Base-by-base conservation (phyloP, 164 flowering plant species). In the Platanus orientalis region DNA sequence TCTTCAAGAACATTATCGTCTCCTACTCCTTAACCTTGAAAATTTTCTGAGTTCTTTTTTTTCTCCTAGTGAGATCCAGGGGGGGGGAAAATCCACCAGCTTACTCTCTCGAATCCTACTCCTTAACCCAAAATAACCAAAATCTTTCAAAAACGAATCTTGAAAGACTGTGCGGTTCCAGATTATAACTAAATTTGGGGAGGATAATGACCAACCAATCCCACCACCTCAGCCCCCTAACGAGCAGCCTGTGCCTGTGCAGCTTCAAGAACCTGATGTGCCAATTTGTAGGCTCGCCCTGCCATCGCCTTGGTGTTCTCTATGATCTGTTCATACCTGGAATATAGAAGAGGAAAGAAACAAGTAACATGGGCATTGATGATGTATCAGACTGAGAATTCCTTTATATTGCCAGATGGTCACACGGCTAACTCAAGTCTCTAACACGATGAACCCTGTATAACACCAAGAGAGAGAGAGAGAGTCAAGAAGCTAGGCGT, bases 301-400 rank as follows among this genome's bases (percentile, higher is more conserved):
- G 92, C 83, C 7, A 94, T 65, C 17, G 84, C 76, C 68, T 90
- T 94, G 45, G 95, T 87, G 76, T 86, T 96, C 65, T 89, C 96
- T 51, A 94, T 90, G 59, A 94, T 81, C 63, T 94, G 93, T 71
- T 90, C 97, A 50, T 94, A 84, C 78, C 98, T 94, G 93, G 1
- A 69, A 48, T 54, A 20, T 17, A 51, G 30, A 20, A 34, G 17
- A 26, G n/a, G n/a, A n/a, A n/a, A n/a, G n/a, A n/a, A n/a, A n/a
- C n/a, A n/a, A n/a, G n/a, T n/a, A n/a, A n/a, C n/a, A 2, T 14
- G 24, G 6, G 2, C 4, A n/a, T n/a, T n/a, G n/a, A n/a, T n/a
- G n/a, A n/a, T n/a, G n/a, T n/a, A n/a, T n/a, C n/a, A n/a, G n/a
- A n/a, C n/a, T n/a, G n/a, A n/a, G n/a, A n/a, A n/a, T n/a, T n/a